Evolutionary conservation across 495 filamentous ascomycete species (phyloP).

Genomic region (Ascodesmis nigricans): DNA sequence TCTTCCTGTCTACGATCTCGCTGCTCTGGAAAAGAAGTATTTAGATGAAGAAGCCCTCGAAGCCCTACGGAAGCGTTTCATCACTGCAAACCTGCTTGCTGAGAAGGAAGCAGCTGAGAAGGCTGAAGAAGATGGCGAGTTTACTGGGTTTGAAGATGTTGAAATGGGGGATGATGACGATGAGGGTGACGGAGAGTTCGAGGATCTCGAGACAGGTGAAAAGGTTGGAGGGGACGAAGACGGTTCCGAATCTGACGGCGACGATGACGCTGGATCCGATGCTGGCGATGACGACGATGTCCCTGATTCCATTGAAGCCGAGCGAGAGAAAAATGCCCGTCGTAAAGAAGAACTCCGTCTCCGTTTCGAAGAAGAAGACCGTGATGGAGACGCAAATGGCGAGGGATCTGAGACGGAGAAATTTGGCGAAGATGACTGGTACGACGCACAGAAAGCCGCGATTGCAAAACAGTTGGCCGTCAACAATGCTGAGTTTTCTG

Average conservation of each 20-base stretch:
- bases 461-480: conserved; percentile 86
- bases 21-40: conserved; percentile 67
- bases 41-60: conserved; percentile 55
- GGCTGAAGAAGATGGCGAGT: conserved; percentile 30
- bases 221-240: conserved; percentile 24
- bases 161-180: conserved; percentile 32
- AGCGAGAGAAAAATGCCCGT: conserved; percentile 74
- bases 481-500: conserved; percentile 78
- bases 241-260: conserved; percentile 20
- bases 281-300: conserved; percentile 20
- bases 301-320: conserved; percentile 42
- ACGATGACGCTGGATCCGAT: conserved; percentile 14
- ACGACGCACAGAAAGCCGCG: conserved; percentile 83
- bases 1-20: conserved; percentile 61
- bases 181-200: conserved; percentile 74
- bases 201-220: conserved; percentile 69
- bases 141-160: conserved; percentile 25
- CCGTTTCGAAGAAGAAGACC: conserved; percentile 90
- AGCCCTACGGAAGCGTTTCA: conserved; percentile 47
- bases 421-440: conserved; percentile 97
- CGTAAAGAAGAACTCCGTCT: conserved; percentile 85
- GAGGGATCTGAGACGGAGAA: conserved; percentile 47
- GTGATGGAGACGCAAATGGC: conserved; percentile 75
- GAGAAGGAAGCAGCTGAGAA: conserved; percentile 28
- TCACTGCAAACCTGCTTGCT: conserved; percentile 37